Evolutionary conservation across 345 rosid genomes (phyloP), one percentile per base, ranked within the genome.

Genomic region (Populus nigra): DNA sequence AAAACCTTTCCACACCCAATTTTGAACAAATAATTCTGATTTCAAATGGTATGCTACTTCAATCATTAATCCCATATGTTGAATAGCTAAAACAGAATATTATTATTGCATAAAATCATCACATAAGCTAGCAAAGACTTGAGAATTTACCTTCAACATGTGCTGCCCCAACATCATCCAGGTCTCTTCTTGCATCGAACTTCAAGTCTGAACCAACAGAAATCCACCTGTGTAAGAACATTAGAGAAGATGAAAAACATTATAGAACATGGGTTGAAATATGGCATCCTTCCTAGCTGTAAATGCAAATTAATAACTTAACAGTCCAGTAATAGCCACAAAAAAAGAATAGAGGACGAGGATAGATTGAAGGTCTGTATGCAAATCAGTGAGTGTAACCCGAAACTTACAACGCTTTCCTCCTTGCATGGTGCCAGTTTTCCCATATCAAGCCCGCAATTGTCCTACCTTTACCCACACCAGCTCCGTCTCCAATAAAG

Each of bases 401-500:
- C 69, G 78, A 76, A 83, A 82, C 98, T 86, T 85, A 95, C 99
- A 95, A 75, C 69, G 91, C 87, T 91, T 92, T 95, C 83, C 85
- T 89, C 86, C 97, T 90, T 77, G 88, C 91, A 73, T 78, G 92
- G 74, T 82, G 90, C 99, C 99, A 95, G 78, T 95, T 95, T 84
- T 95, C 99, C 96, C 91, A 92, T 82, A 95, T 93, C 79, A 95
- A 83, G 68, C 99, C 99, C 12, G 98, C 99, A 87, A 95, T 87
- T 65, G 99, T 95, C 67, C 99, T 90, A 71, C 99, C 99, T 88
- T 95, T 95, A 68, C 99, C 98, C 79, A 95, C 97, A 77, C 99
- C 99, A 87, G 99, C 98, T 83, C 99, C 99, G 82, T 95, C 99
- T 87, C 99, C 99, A 85, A 93, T 74, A 86, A 95, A 95, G 78